phyloP scores from a whole-genome alignment of 306 rosid species.

The Arachis hypogaea region DNA sequence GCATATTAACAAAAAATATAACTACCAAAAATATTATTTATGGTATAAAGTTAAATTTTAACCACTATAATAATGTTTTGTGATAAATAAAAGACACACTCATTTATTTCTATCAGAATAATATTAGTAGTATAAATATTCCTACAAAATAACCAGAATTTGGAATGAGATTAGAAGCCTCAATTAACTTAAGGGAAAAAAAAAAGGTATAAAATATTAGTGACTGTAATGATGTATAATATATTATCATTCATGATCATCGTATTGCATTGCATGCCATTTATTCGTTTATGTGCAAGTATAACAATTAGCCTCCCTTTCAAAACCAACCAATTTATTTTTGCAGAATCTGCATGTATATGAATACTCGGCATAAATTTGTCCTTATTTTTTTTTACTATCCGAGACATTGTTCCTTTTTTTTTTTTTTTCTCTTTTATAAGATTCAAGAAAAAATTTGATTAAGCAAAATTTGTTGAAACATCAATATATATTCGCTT shows the following conservation, averaged over 20 bases:
- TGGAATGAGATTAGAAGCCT: background rate
- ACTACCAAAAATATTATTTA: too few relatives aligned
- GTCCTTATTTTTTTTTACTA: background rate
- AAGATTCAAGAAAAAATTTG: background rate
- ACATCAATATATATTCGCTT: background rate
- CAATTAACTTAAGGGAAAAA: too few relatives aligned
- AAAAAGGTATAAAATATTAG: background rate
- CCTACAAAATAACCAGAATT: background rate
- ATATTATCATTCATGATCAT: slow-evolving; percentile 7
- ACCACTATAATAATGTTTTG: too few relatives aligned
- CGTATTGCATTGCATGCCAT: slow-evolving; percentile 12
- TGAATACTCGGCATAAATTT: background rate
- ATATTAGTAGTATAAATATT: too few relatives aligned
- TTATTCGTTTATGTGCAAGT: background rate
- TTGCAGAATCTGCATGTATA: background rate
- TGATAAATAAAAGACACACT: too few relatives aligned
- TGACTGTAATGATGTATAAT: background rate
- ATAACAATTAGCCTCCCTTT: slow-evolving; percentile 11
- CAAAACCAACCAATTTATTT: background rate
- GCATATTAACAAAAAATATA: too few relatives aligned
- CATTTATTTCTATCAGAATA: too few relatives aligned
- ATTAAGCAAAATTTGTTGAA: background rate
- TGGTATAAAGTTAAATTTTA: too few relatives aligned
- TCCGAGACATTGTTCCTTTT: too few relatives aligned
- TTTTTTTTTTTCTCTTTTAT: too few relatives aligned